Evolutionary conservation across 305 asterid genomes (phyloP).

Genomic region (Striga hermonthica): DNA sequence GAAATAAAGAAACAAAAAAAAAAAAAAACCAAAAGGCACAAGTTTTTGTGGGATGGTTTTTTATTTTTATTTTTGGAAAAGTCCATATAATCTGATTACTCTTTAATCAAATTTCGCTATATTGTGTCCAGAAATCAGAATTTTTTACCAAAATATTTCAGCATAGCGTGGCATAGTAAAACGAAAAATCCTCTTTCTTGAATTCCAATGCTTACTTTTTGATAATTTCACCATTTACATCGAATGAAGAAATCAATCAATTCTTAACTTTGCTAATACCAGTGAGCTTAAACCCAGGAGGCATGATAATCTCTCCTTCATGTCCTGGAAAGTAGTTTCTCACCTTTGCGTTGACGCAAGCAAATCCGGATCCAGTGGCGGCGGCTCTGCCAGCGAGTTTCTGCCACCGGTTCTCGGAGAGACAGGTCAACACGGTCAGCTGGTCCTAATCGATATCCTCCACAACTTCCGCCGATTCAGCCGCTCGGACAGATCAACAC

Average conservation of each 20-base stretch:
- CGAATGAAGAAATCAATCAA: background rate
- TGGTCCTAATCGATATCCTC: background rate
- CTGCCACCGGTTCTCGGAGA: too few species aligned
- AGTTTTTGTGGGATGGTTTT: too few species aligned
- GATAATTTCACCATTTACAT: background rate
- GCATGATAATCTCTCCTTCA: constrained; percentile 20
- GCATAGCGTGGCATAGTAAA: background rate
- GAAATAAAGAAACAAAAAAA: too few species aligned
- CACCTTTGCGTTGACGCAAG: constrained; percentile 36
- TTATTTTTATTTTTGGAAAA: too few species aligned
- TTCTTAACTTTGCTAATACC: constrained; percentile 24
- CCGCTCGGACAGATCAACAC: too few species aligned
- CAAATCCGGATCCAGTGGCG: constrained; percentile 34
- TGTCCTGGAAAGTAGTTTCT: constrained; percentile 33
- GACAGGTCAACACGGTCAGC: too few species aligned
- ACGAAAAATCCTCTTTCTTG: background rate
- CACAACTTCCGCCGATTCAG: constrained; percentile 23
- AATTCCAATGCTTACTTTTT: background rate
- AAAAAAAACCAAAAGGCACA: too few species aligned
- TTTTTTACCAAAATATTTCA: too few species aligned
- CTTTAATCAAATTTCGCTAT: too few species aligned
- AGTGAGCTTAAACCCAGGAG: constrained; percentile 30
- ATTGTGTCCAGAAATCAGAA: too few species aligned
- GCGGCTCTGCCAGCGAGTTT: constrained; percentile 13
- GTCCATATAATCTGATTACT: too few species aligned